Conservation (phyloP, 2,329 filamentous ascomycete species). For the Aureobasidium leucospermi region DNA sequence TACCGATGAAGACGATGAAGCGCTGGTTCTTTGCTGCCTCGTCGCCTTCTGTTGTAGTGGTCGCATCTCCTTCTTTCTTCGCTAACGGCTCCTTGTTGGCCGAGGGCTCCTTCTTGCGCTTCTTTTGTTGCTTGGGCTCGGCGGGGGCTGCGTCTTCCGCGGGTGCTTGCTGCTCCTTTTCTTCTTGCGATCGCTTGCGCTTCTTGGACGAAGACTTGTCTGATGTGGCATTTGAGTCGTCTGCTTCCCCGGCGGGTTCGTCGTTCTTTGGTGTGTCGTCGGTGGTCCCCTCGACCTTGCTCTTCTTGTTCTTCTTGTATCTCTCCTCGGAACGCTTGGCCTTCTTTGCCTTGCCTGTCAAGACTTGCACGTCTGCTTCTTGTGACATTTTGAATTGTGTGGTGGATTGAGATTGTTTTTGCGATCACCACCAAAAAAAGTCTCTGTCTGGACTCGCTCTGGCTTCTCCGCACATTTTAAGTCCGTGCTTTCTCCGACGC, state of each 20-base stretch:
- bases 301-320: slow-evolving; percentile 28
- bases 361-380: slow-evolving; percentile 20
- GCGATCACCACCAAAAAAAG: neutral
- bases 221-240: slow-evolving; percentile 9
- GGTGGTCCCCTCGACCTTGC: slow-evolving; percentile 23
- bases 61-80: slow-evolving; percentile 10
- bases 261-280: slow-evolving; percentile 14
- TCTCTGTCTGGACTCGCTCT: neutral
- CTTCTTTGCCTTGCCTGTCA: slow-evolving; percentile 29
- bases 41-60: slow-evolving; percentile 16
- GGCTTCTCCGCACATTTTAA: slow-evolving; percentile 2
- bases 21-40: slow-evolving; percentile 41
- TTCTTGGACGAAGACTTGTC: slow-evolving; percentile 21
- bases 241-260: slow-evolving; percentile 15
- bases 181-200: slow-evolving; percentile 17
- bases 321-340: slow-evolving; percentile 29
- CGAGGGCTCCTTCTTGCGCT: slow-evolving; percentile 11
- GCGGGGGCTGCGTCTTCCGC: slow-evolving; percentile 1
- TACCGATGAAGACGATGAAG: slow-evolving; percentile 79
- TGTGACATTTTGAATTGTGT: slow-evolving; percentile 20
- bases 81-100: slow-evolving; percentile 5
- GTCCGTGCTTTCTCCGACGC: slow-evolving; percentile 10
- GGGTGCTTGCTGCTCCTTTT: slow-evolving; percentile 18
- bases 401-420: neutral
- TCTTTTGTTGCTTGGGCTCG: slow-evolving; percentile 13